Evolutionary conservation across 1,284 basidiomycete genomes (phyloP), one percentile per base, ranked within the genome.

Genomic region (Austroboletus niveus): DNA sequence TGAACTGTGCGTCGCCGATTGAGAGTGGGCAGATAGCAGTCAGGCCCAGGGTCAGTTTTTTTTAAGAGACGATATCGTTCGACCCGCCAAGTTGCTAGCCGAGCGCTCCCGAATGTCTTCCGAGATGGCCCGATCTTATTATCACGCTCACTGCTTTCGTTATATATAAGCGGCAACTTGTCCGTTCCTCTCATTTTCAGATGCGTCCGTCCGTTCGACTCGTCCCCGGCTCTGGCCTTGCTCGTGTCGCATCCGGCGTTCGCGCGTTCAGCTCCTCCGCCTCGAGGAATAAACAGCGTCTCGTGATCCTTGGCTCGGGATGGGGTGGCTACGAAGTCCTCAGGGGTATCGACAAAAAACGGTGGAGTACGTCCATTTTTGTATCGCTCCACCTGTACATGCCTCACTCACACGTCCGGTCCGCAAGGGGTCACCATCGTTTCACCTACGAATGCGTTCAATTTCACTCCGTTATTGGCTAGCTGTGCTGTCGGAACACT

Each of bases 251-350:
- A 27, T 38, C 45, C 22, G 46, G 42, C 47, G 44, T 34, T 66
- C 70, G 75, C 34, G 52, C 53, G 43, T 76, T 79, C 51, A 70
- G 64, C 45, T 69, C 69, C 17, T 73, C 75, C 14, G 32, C 61
- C 15, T 42, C 64, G 1, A 60, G 60, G 42, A 62, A 61, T 43
- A 86, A 84, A 59, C 78, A 86, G 56, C 78, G 81, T 32, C 77
- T 93, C 24, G 82, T 93, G n/a, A 85, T 94, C 52, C 74, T 93
- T 1, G 91, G 92, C 2, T 87, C 85, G 8, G 91, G 91, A 22
- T 94, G 90, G 91, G 90, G 86, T 51, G 91, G 90, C 0, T 92
- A 91, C 62, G 84, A 85, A 57, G 71, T 91, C 5, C 74, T 88
- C 32, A 72, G 80, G 46, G 75, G 77, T 5, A 70, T 88, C 1